Base-by-base conservation (phyloP, 2,329 filamentous ascomycete species). In the Cordyceps javanica region DNA sequence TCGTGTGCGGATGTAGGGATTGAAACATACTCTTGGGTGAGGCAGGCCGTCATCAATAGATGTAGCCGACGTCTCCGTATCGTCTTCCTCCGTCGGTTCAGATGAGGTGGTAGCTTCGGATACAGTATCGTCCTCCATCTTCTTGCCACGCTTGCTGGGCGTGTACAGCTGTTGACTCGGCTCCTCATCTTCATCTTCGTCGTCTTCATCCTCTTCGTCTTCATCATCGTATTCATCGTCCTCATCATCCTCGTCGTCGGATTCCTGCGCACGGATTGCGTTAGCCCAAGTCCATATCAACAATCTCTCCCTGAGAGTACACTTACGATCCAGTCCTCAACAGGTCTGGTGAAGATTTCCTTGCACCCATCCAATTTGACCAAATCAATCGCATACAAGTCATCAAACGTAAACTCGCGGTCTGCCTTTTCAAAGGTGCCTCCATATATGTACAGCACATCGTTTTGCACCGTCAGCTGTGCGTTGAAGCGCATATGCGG, bases 341-440 rank as follows among this genome's bases (percentile, higher is more conserved):
- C 86, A 64, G 95, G 89, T 55, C 90, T 82, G 69, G 81, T 89
- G 76, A 93, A 97, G 49, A 97, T 83, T 72, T 97, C 89, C 69
- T 91, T 93, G 62, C 94, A 93, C 3, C 94, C 94, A 64, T 97
- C 91, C 60, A 99, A 80, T 72, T 96, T 97, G 60, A 88, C 92
- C n/a, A 99, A 78, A 67, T 99, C 91, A 60, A 97, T 86, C 2
- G 91, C 87, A 73, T 95, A 95, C 72, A 99, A 79, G 66, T 99
- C 94, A 65, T 97, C 92, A 71, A 97, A 96, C 0, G 92, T 97
- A 67, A 89, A 96, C 71, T 99, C 94, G 23, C 90, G 83, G 66
- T 99, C 94, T 19, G 90, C 93, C 69, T 96, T 94, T 69, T 99
- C 94, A 66, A 89, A 97, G 0, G 93, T 99, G 19, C 94, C 94